Percentiles rank a stretch among this genome's conserved stretches.
Evolutionary conservation across 805 yeast species (phyloP).

Genomic region (Teunomyces kruisii): DNA sequence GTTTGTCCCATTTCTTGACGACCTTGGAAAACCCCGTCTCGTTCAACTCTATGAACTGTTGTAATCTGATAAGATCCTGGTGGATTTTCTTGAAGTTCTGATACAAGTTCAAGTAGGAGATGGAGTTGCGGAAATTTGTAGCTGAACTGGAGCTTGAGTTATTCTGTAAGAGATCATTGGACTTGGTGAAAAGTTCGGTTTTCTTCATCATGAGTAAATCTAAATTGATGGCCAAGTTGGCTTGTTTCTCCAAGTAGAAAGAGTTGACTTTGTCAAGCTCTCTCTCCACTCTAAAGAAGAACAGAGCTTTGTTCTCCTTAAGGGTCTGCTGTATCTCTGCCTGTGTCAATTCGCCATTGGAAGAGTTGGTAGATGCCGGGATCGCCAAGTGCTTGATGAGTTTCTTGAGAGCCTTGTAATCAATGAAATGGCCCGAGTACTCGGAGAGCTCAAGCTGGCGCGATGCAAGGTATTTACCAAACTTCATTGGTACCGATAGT

Average conservation of each 20-base stretch:
- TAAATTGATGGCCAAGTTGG: conserved; percentile 76
- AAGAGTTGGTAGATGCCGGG: conserved; percentile 25
- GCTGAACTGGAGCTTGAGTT: conserved; percentile 5
- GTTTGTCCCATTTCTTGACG: conserved; percentile 95
- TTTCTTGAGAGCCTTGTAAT: conserved; percentile 91
- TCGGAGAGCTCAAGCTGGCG: conserved; percentile 94
- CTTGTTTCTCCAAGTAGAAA: conserved; percentile 89
- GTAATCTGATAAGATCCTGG: conserved; percentile 82
- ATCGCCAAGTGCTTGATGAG: conserved; percentile 78
- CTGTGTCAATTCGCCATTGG: conserved; percentile 11
- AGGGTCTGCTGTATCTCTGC: conserved; percentile 46
- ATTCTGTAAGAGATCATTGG: conserved; percentile 8
- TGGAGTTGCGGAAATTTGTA: conserved; percentile 59
- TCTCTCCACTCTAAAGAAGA: conserved; percentile 86
- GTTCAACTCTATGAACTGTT: conserved; percentile 91
- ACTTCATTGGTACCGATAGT: conserved; percentile 55
- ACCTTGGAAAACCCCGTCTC: conserved; percentile 96
- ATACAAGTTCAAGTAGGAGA: conserved; percentile 76
- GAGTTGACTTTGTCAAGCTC: conserved; percentile 93
- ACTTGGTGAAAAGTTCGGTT: conserved; percentile 43
- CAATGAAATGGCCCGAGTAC: conserved; percentile 89
- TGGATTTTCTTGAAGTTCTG: conserved; percentile 89
- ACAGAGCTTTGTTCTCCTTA: conserved; percentile 88
- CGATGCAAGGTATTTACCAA: conserved; percentile 92
- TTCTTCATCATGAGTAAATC: conserved; percentile 77